Evolutionary conservation across 1,284 basidiomycete species (phyloP).

Genomic region (Malassezia restricta): DNA sequence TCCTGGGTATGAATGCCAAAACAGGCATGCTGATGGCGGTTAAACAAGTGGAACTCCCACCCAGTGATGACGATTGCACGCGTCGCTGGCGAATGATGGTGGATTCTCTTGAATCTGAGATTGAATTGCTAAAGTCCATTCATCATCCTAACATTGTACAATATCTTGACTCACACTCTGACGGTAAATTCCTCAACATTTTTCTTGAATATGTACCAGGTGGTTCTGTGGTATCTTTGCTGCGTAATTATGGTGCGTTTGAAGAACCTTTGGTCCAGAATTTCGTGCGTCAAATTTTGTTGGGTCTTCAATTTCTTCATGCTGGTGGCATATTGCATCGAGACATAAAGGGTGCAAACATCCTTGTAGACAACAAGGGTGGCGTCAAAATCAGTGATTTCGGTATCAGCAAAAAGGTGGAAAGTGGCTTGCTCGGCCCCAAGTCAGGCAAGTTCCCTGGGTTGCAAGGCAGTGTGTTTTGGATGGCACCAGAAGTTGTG

Average conservation of each 20-base stretch:
- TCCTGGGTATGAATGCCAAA: constrained; percentile 90
- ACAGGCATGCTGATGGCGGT: constrained; percentile 95
- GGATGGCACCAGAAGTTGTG: constrained; percentile 64
- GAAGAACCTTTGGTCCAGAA: constrained; percentile 87
- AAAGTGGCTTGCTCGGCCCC: constrained; percentile 53
- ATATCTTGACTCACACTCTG: constrained; percentile 55
- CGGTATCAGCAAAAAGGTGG: constrained; percentile 95
- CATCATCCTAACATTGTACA: constrained; percentile 97
- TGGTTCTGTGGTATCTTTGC: constrained; percentile 80
- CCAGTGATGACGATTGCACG: constrained; percentile 71
- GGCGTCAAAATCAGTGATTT: constrained; percentile 98
- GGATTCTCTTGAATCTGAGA: constrained; percentile 84
- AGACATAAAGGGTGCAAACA: constrained; percentile 96
- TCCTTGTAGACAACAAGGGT: constrained; percentile 95
- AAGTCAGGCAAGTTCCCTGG: neutral
- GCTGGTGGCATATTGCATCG: constrained; percentile 90
- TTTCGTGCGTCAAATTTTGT: constrained; percentile 85
- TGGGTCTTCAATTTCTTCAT: constrained; percentile 83
- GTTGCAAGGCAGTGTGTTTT: constrained; percentile 15
- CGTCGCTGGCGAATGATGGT: constrained; percentile 91
- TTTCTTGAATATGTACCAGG: constrained; percentile 98
- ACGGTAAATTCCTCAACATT: constrained; percentile 65
- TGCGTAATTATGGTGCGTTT: constrained; percentile 90
- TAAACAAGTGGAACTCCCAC: constrained; percentile 92
- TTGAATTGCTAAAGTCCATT: constrained; percentile 83